Conservation (phyloP, 345 rosid genomes). For the Gossypioides kirkii region DNA sequence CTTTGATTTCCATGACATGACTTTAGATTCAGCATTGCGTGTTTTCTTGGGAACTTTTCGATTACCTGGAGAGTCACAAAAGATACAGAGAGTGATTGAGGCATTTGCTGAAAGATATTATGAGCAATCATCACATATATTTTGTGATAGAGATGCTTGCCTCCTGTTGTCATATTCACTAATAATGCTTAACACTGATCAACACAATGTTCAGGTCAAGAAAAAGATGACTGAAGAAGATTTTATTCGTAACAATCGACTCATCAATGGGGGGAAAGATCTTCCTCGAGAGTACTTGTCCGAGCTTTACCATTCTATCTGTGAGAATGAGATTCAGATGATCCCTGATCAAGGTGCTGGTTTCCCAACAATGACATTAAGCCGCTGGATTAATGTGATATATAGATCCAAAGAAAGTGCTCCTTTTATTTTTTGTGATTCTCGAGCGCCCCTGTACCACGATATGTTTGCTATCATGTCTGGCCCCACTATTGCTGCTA, state of each 20-base stretch:
- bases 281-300: conserved; percentile 64
- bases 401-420: conserved; percentile 52
- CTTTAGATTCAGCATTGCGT: conserved; percentile 63
- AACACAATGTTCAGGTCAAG: conserved; percentile 66
- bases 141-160: conserved; percentile 59
- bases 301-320: conserved; percentile 61
- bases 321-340: conserved; percentile 68
- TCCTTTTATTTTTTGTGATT: conserved; percentile 53
- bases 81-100: conserved; percentile 76
- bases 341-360: conserved; percentile 58
- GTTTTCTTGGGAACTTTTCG: conserved; percentile 70
- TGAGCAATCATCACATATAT: conserved; percentile 63
- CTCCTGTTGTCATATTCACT: conserved; percentile 69
- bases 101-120: conserved; percentile 80
- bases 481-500: conserved; percentile 65
- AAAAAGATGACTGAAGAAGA: conserved; percentile 80
- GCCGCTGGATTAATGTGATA: conserved; percentile 63
- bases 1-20: conserved; percentile 63
- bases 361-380: conserved; percentile 49
- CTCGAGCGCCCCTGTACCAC: conserved; percentile 44
- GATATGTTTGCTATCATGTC: conserved; percentile 62
- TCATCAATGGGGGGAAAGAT: conserved; percentile 65
- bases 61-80: conserved; percentile 80
- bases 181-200: conserved; percentile 74
- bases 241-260: conserved; percentile 65